Evolutionary conservation across 108 stramenopile species (phyloP).

Genomic region (Thalassiosira profunda): DNA sequence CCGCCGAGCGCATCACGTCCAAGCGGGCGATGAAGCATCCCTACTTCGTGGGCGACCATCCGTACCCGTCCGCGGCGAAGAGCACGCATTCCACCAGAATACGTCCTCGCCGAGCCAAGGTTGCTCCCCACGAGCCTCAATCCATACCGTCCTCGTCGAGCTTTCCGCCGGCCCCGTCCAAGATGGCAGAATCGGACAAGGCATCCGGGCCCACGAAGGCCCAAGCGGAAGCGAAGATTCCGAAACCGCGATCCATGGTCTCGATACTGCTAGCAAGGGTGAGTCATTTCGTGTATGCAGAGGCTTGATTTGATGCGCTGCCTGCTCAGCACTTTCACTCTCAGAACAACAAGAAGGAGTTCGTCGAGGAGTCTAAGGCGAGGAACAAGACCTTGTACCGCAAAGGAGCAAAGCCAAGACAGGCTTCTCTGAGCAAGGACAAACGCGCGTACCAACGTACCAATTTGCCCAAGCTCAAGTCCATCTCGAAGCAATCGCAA

Average conservation of each 20-base stretch:
- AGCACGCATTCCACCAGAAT: too few relatives aligned
- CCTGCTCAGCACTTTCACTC: too few relatives aligned
- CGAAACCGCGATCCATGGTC: conserved; percentile 44
- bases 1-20: conserved; percentile 81
- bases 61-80: conserved; percentile 21
- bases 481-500: too few relatives aligned
- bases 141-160: conserved; percentile 7
- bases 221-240: background rate
- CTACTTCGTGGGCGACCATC: conserved; percentile 63
- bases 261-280: conserved; percentile 40
- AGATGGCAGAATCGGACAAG: background rate
- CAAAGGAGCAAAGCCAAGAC: conserved; percentile 7
- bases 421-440: background rate
- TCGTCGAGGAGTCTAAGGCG: conserved; percentile 19
- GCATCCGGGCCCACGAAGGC: background rate
- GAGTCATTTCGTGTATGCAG: too few relatives aligned
- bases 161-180: conserved; percentile 10
- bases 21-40: conserved; percentile 71
- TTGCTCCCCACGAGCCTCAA: conserved; percentile 2
- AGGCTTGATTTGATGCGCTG: too few relatives aligned
- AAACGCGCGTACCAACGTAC: conserved; percentile 4
- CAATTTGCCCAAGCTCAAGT: conserved; percentile 15
- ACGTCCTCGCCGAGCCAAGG: too few relatives aligned
- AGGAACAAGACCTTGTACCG: conserved; percentile 35
- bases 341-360: conserved; percentile 32